Evolutionary conservation across 1,139 yeast species (phyloP).

Genomic region (Magnusiomyces magnusii): DNA sequence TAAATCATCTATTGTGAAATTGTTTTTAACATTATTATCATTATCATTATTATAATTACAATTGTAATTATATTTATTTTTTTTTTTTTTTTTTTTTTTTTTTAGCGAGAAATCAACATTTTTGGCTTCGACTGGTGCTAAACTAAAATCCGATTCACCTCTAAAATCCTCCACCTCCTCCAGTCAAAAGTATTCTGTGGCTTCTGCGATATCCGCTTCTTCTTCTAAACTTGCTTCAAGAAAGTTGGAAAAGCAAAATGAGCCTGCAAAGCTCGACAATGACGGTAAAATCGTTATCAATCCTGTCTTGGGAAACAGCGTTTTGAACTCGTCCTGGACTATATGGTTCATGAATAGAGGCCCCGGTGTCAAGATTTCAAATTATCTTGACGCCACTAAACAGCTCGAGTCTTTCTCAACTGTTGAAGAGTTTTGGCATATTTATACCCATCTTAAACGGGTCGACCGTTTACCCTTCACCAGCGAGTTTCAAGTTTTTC

Average conservation of each 20-base stretch:
- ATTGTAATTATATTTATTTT: background rate
- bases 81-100: background rate
- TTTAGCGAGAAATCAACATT: conserved; percentile 24
- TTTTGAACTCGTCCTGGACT: conserved; percentile 28
- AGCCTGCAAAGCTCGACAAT: conserved; percentile 8
- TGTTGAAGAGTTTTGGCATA: conserved; percentile 57
- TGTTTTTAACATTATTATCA: background rate
- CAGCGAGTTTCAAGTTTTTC: conserved; percentile 53
- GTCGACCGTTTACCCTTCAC: conserved; percentile 46
- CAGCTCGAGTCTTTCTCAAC: conserved; percentile 35
- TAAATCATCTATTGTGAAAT: too few species aligned
- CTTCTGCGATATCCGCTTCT: background rate
- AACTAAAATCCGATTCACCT: conserved; percentile 1
- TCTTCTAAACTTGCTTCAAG: background rate
- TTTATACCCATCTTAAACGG: conserved; percentile 42
- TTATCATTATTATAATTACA: background rate
- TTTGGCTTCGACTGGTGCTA: conserved; percentile 23
- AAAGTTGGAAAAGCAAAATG: background rate
- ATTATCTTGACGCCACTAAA: conserved; percentile 33
- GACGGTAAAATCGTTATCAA: conserved; percentile 19
- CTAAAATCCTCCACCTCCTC: background rate
- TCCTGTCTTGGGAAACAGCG: conserved; percentile 19
- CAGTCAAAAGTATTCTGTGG: background rate
- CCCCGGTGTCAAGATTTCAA: conserved; percentile 32
- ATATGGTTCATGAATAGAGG: conserved; percentile 35